Evolutionary conservation across 2,329 filamentous ascomycete genomes (phyloP), one percentile per base, ranked within the genome.

Genomic region (Aspergillus persii): DNA sequence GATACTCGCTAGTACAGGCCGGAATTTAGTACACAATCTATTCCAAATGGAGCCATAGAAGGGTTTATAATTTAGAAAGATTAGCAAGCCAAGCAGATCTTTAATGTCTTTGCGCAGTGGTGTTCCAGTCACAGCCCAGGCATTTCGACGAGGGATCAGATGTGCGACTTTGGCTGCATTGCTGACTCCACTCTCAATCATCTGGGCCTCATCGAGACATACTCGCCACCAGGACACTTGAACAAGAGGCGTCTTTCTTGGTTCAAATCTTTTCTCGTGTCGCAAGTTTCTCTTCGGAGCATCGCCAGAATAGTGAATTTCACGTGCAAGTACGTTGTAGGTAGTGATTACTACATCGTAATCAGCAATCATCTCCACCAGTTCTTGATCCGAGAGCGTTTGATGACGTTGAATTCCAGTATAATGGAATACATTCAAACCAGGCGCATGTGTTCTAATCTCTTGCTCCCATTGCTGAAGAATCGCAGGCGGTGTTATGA

Each of bases 51-150:
- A 77, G 5, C 84, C 85, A 56, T 85, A 89, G 69, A 90, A 94
- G 1, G 92, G 92, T 60, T 92, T 84, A 68, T 89, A 92, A 18
- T 84, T 84, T 8, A 98, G 81, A 66, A 99, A 98, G 0, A 90
- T 80, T 0, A 98, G 74, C 4, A 98, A 80, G 0, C 94, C 94
- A 64, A 88, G 87, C 7, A 97, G 80, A 73, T 97, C 94, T 68
- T 83, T 80, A 33, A 94, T 84, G 62, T 92, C 84, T 64, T 92
- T 91, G 64, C 90, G 89, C 41, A 98, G 83, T 0, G 95, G 95
- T 0, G 95, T 99, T 47, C 92, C 95, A 0, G 92, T 94, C 46
- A 99, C 87, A 12, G 89, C 92, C 95, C 95, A 98, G 2, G 92
- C 89, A 75, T 96, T 93, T 63, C 90, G 77, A 30, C 95, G 85